Conservation (phyloP, 805 yeast species). For the Phaffomyces antillensis region DNA sequence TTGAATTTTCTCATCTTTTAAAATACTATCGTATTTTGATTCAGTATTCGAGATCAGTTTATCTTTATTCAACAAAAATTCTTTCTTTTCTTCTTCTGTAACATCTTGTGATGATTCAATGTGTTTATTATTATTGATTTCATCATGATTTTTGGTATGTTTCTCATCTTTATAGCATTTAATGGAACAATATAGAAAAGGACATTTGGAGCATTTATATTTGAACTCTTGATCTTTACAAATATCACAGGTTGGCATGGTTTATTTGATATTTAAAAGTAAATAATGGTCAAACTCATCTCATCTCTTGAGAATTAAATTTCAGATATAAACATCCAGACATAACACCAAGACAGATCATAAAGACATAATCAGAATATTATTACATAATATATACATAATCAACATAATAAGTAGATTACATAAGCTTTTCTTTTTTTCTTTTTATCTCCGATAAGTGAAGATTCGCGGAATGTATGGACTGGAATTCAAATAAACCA, state of each 20-base stretch:
- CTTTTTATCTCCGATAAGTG: neutral
- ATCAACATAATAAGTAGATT: too few relatives aligned
- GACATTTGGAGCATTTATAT: slow-evolving; percentile 54
- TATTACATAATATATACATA: too few relatives aligned
- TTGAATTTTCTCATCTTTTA: slow-evolving; percentile 37
- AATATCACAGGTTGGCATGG: slow-evolving; percentile 8
- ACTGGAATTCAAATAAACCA: neutral
- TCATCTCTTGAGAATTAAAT: neutral
- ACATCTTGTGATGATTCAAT: neutral
- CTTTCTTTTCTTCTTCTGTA: too few relatives aligned
- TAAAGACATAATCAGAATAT: too few relatives aligned
- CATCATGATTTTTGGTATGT: neutral
- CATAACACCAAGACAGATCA: too few relatives aligned
- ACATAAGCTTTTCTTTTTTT: too few relatives aligned
- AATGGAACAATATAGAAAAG: slow-evolving; percentile 42
- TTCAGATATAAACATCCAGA: too few relatives aligned
- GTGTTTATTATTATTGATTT: neutral
- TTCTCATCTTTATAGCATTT: slow-evolving; percentile 44
- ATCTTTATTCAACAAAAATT: too few relatives aligned
- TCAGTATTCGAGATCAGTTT: slow-evolving; percentile 6
- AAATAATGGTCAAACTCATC: neutral
- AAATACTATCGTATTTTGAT: slow-evolving; percentile 23
- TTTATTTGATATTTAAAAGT: neutral
- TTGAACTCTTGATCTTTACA: slow-evolving; percentile 28
- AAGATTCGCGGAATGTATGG: too few relatives aligned